phyloP scores from a whole-genome alignment of 2,329 filamentous ascomycete species.

The Thelonectria rubi region DNA sequence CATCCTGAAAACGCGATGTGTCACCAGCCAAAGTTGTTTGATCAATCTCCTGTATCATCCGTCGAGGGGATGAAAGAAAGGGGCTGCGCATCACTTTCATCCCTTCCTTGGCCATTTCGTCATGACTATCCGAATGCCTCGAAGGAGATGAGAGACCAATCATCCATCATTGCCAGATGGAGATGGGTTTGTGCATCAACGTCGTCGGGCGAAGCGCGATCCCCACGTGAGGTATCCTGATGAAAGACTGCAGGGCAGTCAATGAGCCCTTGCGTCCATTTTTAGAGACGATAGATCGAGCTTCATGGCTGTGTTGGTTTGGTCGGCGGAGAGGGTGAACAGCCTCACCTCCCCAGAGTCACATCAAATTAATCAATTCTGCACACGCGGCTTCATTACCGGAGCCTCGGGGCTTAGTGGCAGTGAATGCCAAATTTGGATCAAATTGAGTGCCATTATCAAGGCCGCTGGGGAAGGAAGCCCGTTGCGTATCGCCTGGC shows the following conservation, averaged over 20 bases:
- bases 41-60: background rate
- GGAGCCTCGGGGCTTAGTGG: slow-evolving; percentile 14
- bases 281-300: slow-evolving; percentile 15
- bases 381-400: slow-evolving; percentile 14
- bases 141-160: too few species aligned
- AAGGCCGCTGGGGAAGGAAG: slow-evolving; percentile 14
- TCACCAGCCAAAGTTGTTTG: slow-evolving; percentile 10
- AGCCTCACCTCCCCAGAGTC: slow-evolving; percentile 10
- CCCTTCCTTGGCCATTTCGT: background rate
- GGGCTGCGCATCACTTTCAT: background rate
- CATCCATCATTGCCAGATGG: too few species aligned
- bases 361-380: background rate
- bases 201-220: background rate
- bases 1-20: slow-evolving; percentile 7
- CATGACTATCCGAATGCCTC: background rate
- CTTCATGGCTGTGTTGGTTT: slow-evolving; percentile 14
- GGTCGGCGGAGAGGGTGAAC: slow-evolving; percentile 14
- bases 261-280: slow-evolving; percentile 14
- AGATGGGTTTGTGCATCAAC: background rate
- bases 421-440: slow-evolving; percentile 25
- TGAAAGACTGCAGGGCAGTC: slow-evolving; percentile 4
- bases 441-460: background rate
- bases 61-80: background rate
- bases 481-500: slow-evolving; percentile 23
- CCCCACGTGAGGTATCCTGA: slow-evolving; percentile 3